These are phyloP conservation scores for Fragaria iinumae DNA, from an alignment of 306 rosid species.

Conservation along the genomic window DNA sequence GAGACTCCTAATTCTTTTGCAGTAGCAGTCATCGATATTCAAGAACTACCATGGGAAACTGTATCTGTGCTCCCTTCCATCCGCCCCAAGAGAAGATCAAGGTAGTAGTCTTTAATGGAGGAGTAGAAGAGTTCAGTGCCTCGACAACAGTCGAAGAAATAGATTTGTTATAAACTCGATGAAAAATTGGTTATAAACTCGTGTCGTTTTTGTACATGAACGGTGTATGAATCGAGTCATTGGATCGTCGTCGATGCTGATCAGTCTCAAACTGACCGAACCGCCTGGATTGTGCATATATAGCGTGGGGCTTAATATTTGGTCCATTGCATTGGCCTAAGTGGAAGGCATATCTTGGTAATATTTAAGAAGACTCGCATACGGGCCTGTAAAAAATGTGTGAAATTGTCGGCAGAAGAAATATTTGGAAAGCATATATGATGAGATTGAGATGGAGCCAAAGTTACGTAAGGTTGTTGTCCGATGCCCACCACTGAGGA, in stretches of 20 bases:
- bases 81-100: constrained; percentile 31
- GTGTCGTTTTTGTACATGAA: no score
- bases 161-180: no score
- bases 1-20: constrained; percentile 21
- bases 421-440: not conserved
- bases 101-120: constrained; percentile 29
- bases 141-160: constrained; percentile 20
- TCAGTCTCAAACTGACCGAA: no score
- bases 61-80: constrained; percentile 24
- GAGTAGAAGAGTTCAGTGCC: constrained; percentile 26
- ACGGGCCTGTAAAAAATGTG: not conserved
- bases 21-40: not conserved
- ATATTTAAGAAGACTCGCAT: no score
- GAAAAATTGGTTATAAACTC: no score
- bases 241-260: no score
- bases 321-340: not conserved
- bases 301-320: no score
- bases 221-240: no score
- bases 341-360: not conserved
- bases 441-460: not conserved
- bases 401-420: not conserved
- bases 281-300: no score
- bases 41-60: constrained; percentile 54
- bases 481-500: not conserved
- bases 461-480: not conserved